Evolutionary conservation across 208 protist genomes (phyloP), one percentile per base, ranked within the genome.

Genomic region (Crithidia expoeki): DNA sequence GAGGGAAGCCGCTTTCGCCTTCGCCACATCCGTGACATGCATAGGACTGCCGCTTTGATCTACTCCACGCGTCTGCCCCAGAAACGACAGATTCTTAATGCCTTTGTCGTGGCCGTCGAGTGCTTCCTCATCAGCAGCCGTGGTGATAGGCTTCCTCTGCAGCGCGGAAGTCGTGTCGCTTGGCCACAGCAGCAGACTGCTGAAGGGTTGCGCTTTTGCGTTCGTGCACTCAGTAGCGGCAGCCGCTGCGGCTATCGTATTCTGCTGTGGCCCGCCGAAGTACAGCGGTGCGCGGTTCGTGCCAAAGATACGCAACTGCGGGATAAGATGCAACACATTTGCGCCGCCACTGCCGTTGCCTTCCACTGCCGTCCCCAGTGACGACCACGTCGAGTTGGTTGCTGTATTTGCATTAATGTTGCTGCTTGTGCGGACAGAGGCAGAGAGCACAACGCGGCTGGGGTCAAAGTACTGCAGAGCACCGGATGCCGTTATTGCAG

Each of bases 381-480:
- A 30, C 25, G 9, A 55, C 4, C 21, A 9, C 4, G 49, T 16
- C 2, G 56, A 33, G 23, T 2, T 50, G 33, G 40, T 1, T 1
- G 56, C 38, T 21, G 23, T 21, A n/a, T 10, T 28, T 40, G 17
- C n/a, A 28, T 34, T 46, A 9, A 17, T 27, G 42, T n/a, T 55
- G 60, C 7, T 49, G 21, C 4, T 40, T 12, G 36, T 40, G 36
- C 36, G 5, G 36, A 63, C 27, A 0, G 60, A 46, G 30, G 44
- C 28, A 3, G 60, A 65, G 27, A 65, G 28, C 11, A 49, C 11
- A 2, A 32, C 14, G 16, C 46, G 46, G 32, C 46, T 38, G 30
- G 60, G 60, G 11, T 65, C 60, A 10, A 55, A 55, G 46, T 36
- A 65, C 44, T 65, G 60, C 32, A 46, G 42, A 4, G 16, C 7